Evolutionary conservation across 352 stramenopile species (phyloP), one percentile per base, ranked within the genome.

Genomic region (Phytophthora niederhauseri): DNA sequence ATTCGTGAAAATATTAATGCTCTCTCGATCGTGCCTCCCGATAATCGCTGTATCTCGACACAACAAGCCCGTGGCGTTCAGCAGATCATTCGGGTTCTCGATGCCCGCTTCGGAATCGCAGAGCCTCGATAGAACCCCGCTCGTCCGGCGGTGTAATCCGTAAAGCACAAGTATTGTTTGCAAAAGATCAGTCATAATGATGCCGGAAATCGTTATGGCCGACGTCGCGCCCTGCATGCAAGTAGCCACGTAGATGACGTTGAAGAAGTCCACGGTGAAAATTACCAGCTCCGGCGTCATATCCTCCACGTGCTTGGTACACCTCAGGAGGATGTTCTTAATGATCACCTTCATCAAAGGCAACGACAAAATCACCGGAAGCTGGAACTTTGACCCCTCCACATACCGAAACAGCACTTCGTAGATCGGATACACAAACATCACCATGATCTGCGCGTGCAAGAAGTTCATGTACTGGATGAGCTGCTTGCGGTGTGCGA

Each of bases 381-480:
- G 19, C 20, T 43, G 36, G 6, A n/a, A 43, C 5, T 43, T 43
- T 4, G 36, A 43, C 12, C 36, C 34, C n/a, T 45, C 36, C 2
- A 45, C 36, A 7, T 8, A n/a, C 4, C 36, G 36, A 2, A 45
- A 45, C 36, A 45, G 6, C 1, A 45, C 12, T 45, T 45, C 36
- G 15, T 45, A 45, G 14, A 45, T 17, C 4, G 69, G 69, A 22
- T 76, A 76, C 2, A 73, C 36, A 11, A 73, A 66, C 48, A 64
- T 45, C 51, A 45, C n/a, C 36, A 45, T 45, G 36, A 45, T 45
- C 36, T 45, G 36, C 2, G 36, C 36, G 36, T 45, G 36, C 12
- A 45, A n/a, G 14, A 45, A 45, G 14, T 45, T 45, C 36, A n/a
- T 45, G 3, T 45, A 45, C 14, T 45, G 36, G 14, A 45, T n/a